A percentile compares a stretch with the other conserved stretches of the same genome.
Conservation (phyloP, 2,329 filamentous ascomycete species). For the Aspergillus fischeri region DNA sequence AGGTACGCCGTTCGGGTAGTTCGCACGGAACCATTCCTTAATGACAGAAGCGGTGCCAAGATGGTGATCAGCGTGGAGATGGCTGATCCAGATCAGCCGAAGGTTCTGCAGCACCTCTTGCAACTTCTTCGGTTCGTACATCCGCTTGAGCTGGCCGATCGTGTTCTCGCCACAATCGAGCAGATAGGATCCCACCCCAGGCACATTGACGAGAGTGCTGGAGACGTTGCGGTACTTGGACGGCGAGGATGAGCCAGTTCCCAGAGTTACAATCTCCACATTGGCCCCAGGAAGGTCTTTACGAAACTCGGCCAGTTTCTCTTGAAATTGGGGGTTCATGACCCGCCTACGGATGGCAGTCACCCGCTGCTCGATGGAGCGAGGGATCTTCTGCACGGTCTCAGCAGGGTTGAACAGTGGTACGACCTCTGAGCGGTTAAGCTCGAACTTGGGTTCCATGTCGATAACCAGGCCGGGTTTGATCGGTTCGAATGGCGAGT, state of each 20-base stretch:
- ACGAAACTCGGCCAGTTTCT: conserved; percentile 44
- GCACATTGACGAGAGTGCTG: conserved; percentile 76
- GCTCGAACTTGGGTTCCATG: conserved; percentile 44
- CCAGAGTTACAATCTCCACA: conserved; percentile 78
- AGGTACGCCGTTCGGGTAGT: conserved; percentile 38
- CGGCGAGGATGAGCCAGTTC: conserved; percentile 84
- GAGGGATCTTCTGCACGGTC: conserved; percentile 23
- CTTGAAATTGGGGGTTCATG: conserved; percentile 27
- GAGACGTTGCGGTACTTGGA: conserved; percentile 97
- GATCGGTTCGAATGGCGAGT: conserved; percentile 30
- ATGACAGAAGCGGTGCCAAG: conserved; percentile 79
- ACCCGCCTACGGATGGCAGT: conserved; percentile 23
- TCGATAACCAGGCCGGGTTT: conserved; percentile 41
- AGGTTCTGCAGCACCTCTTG: conserved; percentile 71
- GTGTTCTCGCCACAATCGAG: conserved; percentile 93
- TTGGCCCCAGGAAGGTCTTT: conserved; percentile 68
- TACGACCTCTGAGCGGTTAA: conserved; percentile 30
- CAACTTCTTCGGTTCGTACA: conserved; percentile 63
- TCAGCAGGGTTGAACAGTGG: conserved; percentile 22
- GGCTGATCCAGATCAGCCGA: conserved; percentile 84
- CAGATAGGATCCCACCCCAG: conserved; percentile 80
- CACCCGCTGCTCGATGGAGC: conserved; percentile 28
- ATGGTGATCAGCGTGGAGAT: conserved; percentile 95
- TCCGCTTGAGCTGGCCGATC: conserved; percentile 75
- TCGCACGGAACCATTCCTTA: conserved; percentile 68